A percentile compares a stretch with the other conserved stretches of the same genome.
Conservation (phyloP, 2,329 filamentous ascomycete genomes). For the Monilinia fructicola region DNA sequence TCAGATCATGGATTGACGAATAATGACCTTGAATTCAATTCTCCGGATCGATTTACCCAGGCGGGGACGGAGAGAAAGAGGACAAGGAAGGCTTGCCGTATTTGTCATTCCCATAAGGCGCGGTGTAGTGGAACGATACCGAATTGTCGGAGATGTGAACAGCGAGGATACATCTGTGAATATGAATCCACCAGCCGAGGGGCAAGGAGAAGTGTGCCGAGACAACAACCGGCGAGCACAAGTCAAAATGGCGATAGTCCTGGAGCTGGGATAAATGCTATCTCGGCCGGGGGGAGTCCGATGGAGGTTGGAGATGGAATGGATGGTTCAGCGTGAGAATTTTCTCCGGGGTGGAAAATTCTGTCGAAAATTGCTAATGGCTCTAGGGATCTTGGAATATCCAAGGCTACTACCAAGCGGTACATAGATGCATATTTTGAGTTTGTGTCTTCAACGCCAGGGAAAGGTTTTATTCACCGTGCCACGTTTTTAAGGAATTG, state of each 20-base stretch:
- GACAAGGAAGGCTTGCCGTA: constrained; percentile 19
- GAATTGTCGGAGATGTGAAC: constrained; percentile 22
- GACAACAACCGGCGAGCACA: constrained; percentile 8
- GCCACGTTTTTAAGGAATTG: constrained; percentile 23
- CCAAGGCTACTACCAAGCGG: constrained; percentile 20
- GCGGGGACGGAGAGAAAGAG: constrained; percentile 20
- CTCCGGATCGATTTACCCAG: constrained; percentile 20
- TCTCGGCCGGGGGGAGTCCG: constrained; percentile 17
- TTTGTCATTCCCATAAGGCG: constrained; percentile 23
- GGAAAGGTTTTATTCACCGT: constrained; percentile 22
- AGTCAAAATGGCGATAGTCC: constrained; percentile 20
- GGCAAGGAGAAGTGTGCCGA: constrained; percentile 16
- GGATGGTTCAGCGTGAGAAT: constrained; percentile 15
- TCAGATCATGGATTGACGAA: constrained; percentile 11
- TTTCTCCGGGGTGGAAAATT: neutral
- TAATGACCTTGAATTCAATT: constrained; percentile 21
- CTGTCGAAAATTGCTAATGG: constrained; percentile 4
- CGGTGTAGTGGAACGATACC: constrained; percentile 19
- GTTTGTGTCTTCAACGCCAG: constrained; percentile 23
- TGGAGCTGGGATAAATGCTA: neutral
- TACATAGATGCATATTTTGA: constrained; percentile 24
- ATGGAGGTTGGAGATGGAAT: constrained; percentile 14
- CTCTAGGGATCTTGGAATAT: constrained; percentile 7
- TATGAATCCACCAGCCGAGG: constrained; percentile 20
- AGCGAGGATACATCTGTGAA: constrained; percentile 21